A percentile compares a stretch with the other conserved stretches of the same genome.
Conservation (phyloP, 306 rosid genomes). For the Fragaria vesca region DNA sequence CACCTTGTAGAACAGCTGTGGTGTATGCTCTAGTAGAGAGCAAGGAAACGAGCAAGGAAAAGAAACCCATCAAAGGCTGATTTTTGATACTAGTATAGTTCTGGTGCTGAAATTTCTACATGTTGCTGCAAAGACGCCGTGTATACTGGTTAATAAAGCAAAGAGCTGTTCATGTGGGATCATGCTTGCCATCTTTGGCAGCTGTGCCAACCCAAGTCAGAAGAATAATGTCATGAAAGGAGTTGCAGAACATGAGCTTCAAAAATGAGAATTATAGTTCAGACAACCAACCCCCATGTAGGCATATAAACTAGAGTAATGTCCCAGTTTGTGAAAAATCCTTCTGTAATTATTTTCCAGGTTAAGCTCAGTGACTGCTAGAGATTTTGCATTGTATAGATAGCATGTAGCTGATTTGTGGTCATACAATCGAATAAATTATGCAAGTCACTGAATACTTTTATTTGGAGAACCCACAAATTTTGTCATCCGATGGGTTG, state of each 20-base stretch:
- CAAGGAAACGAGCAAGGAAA: constrained; percentile 6
- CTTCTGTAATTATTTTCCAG: constrained; percentile 4
- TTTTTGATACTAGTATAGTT: background rate
- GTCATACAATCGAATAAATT: background rate
- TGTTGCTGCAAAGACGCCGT: background rate
- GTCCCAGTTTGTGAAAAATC: constrained; percentile 9
- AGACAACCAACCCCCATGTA: background rate
- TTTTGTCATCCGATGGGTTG: background rate
- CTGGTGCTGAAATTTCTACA: background rate
- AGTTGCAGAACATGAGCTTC: background rate
- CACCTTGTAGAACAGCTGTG: constrained; percentile 81
- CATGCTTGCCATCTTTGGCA: background rate
- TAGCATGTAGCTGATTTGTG: background rate
- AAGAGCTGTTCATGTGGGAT: background rate
- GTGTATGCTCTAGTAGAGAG: constrained; percentile 57
- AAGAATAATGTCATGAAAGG: background rate
- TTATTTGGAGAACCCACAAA: background rate
- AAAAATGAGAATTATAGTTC: background rate
- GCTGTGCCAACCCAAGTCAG: background rate
- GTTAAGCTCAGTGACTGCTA: background rate
- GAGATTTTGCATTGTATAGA: constrained; percentile 13
- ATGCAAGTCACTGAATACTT: background rate
- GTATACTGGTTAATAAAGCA: constrained; percentile 4
- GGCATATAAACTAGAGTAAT: background rate
- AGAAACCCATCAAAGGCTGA: constrained; percentile 34